Conservation (phyloP, 495 filamentous ascomycete species). For the Pyronema omphalodes region DNA sequence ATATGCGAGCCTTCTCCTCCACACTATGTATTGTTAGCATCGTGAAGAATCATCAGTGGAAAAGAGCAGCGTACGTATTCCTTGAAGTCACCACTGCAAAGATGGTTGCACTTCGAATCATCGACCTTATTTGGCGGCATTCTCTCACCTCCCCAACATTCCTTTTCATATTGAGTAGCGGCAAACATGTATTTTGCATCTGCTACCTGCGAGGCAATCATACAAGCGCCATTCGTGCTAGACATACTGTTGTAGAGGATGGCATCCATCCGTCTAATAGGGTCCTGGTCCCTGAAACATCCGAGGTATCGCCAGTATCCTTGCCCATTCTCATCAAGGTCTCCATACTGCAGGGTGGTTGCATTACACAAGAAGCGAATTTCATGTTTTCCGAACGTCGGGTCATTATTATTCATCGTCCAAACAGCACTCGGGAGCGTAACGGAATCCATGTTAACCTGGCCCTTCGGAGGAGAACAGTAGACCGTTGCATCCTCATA, state of each 20-base stretch:
- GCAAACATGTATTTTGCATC: conserved; percentile 16
- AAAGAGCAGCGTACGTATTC: conserved; percentile 12
- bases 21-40: conserved; percentile 14
- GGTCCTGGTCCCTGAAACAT: conserved; percentile 25
- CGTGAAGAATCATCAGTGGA: neutral
- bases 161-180: conserved; percentile 25
- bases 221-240: conserved; percentile 24
- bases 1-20: conserved; percentile 29
- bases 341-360: conserved; percentile 21
- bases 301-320: conserved; percentile 24
- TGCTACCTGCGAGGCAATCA: conserved; percentile 13
- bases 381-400: conserved; percentile 22
- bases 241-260: conserved; percentile 14
- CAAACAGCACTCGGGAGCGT: conserved; percentile 11
- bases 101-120: conserved; percentile 25
- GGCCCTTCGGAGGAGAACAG: conserved; percentile 28
- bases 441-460: conserved; percentile 26
- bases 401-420: conserved; percentile 28
- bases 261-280: conserved; percentile 21
- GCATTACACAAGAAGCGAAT: conserved; percentile 24
- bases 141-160: conserved; percentile 28
- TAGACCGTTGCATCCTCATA: conserved; percentile 22
- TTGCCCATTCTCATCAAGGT: conserved; percentile 7
- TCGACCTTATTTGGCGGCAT: conserved; percentile 17
- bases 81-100: conserved; percentile 24